phyloP scores from a whole-genome alignment of 2,329 filamentous ascomycete genomes.

The Diaporthe batatas region DNA sequence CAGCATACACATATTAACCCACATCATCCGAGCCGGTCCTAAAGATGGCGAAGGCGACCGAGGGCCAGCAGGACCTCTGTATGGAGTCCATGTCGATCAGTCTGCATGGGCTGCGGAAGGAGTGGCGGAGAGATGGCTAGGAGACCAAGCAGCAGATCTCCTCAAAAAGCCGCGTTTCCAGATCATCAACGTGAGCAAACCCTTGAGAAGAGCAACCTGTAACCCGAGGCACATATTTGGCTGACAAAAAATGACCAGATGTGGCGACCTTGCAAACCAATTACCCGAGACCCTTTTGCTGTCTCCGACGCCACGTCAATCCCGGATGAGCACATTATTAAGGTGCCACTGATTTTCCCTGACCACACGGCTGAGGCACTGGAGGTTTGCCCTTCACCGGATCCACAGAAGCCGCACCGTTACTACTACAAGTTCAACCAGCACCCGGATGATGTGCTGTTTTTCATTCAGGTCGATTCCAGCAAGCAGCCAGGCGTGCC shows the following conservation, averaged over 20 bases:
- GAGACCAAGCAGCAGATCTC: constrained; percentile 25
- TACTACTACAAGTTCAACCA: constrained; percentile 43
- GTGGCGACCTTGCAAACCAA: constrained; percentile 28
- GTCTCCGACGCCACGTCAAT: constrained; percentile 58
- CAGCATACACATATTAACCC: constrained; percentile 34
- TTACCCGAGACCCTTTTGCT: constrained; percentile 57
- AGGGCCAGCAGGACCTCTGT: constrained; percentile 1
- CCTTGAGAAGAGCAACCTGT: background rate
- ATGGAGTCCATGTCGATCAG: constrained; percentile 32
- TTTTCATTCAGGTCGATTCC: constrained; percentile 45
- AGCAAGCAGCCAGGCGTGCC: constrained; percentile 60
- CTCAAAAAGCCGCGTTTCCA: constrained; percentile 28
- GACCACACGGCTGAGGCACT: constrained; percentile 56
- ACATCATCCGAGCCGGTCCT: constrained; percentile 32
- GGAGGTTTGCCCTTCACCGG: constrained; percentile 46
- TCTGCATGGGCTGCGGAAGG: constrained; percentile 20
- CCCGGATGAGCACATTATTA: constrained; percentile 56
- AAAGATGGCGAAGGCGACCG: constrained; percentile 21
- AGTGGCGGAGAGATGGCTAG: constrained; percentile 24
- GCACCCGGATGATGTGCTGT: constrained; percentile 40
- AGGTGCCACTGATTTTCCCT: constrained; percentile 56
- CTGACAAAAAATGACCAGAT: constrained; percentile 4
- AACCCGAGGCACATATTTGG: background rate
- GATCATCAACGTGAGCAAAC: constrained; percentile 30
- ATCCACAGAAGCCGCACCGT: constrained; percentile 46